Base-by-base conservation (phyloP, 208 protist species). In the Trypanosoma theileri region DNA sequence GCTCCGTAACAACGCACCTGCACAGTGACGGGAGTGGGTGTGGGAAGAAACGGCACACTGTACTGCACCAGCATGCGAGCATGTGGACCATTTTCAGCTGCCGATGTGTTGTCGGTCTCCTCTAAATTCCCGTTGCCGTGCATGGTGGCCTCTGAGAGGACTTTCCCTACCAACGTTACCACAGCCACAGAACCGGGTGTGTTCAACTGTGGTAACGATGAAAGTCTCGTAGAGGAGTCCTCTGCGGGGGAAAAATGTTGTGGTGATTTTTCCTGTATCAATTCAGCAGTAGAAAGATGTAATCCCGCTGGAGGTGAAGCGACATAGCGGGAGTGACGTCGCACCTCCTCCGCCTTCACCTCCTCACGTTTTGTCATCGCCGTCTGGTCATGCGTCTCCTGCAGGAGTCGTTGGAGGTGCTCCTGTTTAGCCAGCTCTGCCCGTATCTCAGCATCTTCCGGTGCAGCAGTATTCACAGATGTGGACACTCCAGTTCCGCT, bases 261-360 rank as follows among this genome's bases (percentile, higher is more conserved):
- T 19, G 85, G 90, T 9, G 84, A 78, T 53, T 85, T 85, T 48
- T 92, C 88, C 41, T 85, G 77, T 26, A 91, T 81, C 9, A 91
- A 69, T 57, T 94, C 89, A 10, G 79, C 75, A 13, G 79, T 82
- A 9, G 85, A 89, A 14, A 89, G 63, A 69, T 81, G 88, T 19
- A 76, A 68, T 55, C 73, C 80, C 0, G 80, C 84, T 57, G 89
- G 65, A 26, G 63, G 68, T 35, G 84, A 73, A 52, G 75, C 85
- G 24, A 80, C 65, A 68, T 84, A 89, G 14, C 26, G 56, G 14
- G 71, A 59, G 22, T 66, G 75, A 41, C 75, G 56, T 12, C 63
- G 46, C 12, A 60, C 61, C 31, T 62, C 70, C 17, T 50, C 28
- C 24, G 50, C 52, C 41, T 50, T 66, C 19, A 46, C n/a, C 28